These are phyloP conservation scores for Pyronema omphalodes DNA, from an alignment of 495 filamentous ascomycete species.

Conservation along the genomic window DNA sequence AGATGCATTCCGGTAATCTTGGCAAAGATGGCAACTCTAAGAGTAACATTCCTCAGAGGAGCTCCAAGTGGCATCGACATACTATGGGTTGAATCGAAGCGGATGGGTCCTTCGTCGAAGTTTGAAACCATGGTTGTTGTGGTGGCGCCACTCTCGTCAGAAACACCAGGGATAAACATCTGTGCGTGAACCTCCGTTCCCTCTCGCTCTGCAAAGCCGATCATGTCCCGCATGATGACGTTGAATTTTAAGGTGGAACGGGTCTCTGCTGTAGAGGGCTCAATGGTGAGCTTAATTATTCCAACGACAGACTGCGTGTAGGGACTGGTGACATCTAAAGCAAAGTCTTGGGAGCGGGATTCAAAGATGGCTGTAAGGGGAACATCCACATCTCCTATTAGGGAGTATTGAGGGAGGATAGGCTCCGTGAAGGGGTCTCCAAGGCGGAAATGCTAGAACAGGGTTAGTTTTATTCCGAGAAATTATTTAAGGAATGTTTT, in stretches of 20 bases:
- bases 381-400: constrained; percentile 86
- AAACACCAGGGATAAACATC: constrained; percentile 81
- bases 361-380: constrained; percentile 89
- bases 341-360: constrained; percentile 84
- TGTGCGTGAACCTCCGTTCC: constrained; percentile 92
- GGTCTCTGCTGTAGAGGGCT: constrained; percentile 84
- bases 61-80: constrained; percentile 91
- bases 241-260: constrained; percentile 95
- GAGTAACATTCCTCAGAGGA: constrained; percentile 42
- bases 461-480: constrained; percentile 15
- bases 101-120: constrained; percentile 87
- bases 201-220: constrained; percentile 90
- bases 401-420: constrained; percentile 77
- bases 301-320: constrained; percentile 80
- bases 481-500: constrained; percentile 2
- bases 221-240: constrained; percentile 93
- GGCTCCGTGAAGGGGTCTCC: constrained; percentile 77
- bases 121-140: constrained; percentile 88
- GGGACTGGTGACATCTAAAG: constrained; percentile 74
- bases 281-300: constrained; percentile 73
- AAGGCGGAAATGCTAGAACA: constrained; percentile 40
- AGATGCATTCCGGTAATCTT: constrained; percentile 84
- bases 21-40: constrained; percentile 88
- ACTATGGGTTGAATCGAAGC: constrained; percentile 93
- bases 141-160: constrained; percentile 76